A percentile compares a stretch with the other conserved stretches of the same genome.
These are phyloP conservation scores for Lipomyces yamadae DNA, from an alignment of 805 yeast species.

Conservation along the genomic window DNA sequence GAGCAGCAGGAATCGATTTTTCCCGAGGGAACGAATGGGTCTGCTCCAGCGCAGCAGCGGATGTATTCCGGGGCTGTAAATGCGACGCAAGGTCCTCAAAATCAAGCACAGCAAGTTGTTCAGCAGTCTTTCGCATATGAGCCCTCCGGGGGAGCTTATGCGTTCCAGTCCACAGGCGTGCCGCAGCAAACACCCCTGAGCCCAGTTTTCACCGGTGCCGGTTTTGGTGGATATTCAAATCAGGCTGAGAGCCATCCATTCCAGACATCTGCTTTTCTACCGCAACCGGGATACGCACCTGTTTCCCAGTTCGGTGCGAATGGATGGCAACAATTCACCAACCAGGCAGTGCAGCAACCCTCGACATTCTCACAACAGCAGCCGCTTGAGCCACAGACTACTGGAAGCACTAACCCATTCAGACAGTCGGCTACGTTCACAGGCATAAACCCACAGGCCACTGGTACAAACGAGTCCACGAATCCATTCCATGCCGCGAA, in stretches of 20 bases:
- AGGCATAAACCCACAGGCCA: slow-evolving; percentile 30
- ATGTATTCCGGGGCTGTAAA: slow-evolving; percentile 17
- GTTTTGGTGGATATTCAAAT: slow-evolving; percentile 39
- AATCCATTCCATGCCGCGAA: slow-evolving; percentile 28
- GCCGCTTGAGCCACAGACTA: slow-evolving; percentile 25
- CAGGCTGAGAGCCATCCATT: slow-evolving; percentile 33
- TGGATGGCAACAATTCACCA: slow-evolving; percentile 69
- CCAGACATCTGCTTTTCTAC: slow-evolving; percentile 31
- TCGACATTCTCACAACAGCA: slow-evolving; percentile 14
- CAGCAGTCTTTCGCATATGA: slow-evolving; percentile 33
- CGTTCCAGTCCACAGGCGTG: neutral
- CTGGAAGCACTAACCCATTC: slow-evolving; percentile 35
- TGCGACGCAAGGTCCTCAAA: neutral
- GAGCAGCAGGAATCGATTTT: slow-evolving; percentile 40
- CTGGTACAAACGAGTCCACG: slow-evolving; percentile 21
- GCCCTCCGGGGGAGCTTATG: slow-evolving; percentile 15
- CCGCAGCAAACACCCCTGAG: slow-evolving; percentile 22
- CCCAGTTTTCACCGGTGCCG: slow-evolving; percentile 40
- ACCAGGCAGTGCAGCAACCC: slow-evolving; percentile 42
- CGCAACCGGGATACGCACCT: slow-evolving; percentile 38
- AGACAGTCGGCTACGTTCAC: slow-evolving; percentile 29
- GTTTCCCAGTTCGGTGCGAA: slow-evolving; percentile 40
- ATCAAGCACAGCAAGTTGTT: slow-evolving; percentile 18
- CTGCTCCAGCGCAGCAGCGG: slow-evolving; percentile 15
- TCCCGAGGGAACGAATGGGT: slow-evolving; percentile 29